Evolutionary conservation across 2,329 filamentous ascomycete species (phyloP).

Genomic region (Diaporthe vaccinii): DNA sequence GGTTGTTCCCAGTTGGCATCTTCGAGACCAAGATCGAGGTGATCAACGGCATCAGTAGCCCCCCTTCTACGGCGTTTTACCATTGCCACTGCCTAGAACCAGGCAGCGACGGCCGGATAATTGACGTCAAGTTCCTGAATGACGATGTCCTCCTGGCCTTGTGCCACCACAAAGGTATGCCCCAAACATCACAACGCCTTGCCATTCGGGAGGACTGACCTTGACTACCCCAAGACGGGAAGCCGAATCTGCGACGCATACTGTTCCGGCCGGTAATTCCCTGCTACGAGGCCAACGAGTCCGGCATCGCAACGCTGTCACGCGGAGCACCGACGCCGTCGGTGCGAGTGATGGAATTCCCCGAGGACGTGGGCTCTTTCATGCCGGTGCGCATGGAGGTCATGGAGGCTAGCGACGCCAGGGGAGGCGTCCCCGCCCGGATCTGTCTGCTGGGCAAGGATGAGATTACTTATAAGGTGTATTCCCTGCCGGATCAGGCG

Average conservation of each 20-base stretch:
- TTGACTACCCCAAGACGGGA: constrained; percentile 24
- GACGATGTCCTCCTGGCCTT: constrained; percentile 73
- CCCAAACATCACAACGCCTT: neutral
- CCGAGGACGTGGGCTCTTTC: constrained; percentile 50
- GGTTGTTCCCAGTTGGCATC: constrained; percentile 48
- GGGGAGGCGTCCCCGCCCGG: constrained; percentile 63
- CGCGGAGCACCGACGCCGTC: neutral
- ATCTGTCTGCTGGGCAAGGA: constrained; percentile 66
- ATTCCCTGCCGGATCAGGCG: constrained; percentile 56
- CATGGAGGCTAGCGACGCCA: constrained; percentile 56
- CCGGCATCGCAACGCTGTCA: constrained; percentile 14
- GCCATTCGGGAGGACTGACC: neutral
- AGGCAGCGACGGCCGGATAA: constrained; percentile 53
- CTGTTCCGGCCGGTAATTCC: constrained; percentile 7
- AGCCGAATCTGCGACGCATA: constrained; percentile 24
- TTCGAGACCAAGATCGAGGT: constrained; percentile 67
- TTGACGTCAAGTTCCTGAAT: constrained; percentile 78
- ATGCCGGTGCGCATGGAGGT: constrained; percentile 66
- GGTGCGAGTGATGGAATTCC: constrained; percentile 23
- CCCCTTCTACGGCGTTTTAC: constrained; percentile 49
- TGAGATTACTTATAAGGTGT: constrained; percentile 62
- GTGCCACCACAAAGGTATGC: constrained; percentile 56
- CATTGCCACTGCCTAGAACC: neutral
- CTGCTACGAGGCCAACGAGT: constrained; percentile 9
- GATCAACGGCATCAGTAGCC: constrained; percentile 70